These are phyloP conservation scores for Leucoagaricus sp. DNA, from an alignment of 1,284 basidiomycete species.

Conservation along the genomic window DNA sequence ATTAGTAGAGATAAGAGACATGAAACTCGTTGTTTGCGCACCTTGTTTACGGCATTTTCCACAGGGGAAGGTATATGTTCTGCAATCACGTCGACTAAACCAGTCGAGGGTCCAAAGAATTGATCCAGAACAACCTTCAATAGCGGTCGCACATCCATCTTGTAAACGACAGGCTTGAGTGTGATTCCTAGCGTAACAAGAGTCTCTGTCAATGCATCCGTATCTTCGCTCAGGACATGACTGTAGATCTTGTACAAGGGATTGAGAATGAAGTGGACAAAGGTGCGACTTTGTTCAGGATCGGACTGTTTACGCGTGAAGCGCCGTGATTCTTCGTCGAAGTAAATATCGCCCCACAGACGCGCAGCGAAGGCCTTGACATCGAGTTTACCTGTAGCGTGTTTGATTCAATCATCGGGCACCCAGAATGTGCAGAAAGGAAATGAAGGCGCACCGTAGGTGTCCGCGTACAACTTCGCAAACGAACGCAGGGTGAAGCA, in stretches of 20 bases:
- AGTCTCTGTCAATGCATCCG: constrained; percentile 80
- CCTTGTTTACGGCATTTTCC: constrained; percentile 72
- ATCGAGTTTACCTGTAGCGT: constrained; percentile 55
- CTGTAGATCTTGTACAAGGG: constrained; percentile 98
- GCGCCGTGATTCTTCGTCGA: constrained; percentile 80
- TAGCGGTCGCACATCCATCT: constrained; percentile 96
- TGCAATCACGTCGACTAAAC: constrained; percentile 91
- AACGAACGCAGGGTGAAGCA: constrained; percentile 96
- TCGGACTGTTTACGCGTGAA: constrained; percentile 87
- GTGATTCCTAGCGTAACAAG: constrained; percentile 82
- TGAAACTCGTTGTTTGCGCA: constrained; percentile 31
- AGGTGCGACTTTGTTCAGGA: constrained; percentile 82
- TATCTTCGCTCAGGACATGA: constrained; percentile 91
- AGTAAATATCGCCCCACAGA: constrained; percentile 99
- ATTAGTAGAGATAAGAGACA: not conserved
- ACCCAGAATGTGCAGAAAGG: not conserved
- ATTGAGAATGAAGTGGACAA: constrained; percentile 96
- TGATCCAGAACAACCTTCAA: constrained; percentile 93
- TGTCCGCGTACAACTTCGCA: constrained; percentile 95
- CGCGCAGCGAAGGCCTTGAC: constrained; percentile 76
- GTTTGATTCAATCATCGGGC: not conserved
- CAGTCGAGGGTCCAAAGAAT: constrained; percentile 91
- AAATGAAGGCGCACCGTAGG: constrained; percentile 61
- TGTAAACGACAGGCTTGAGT: constrained; percentile 93
- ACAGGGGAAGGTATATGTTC: constrained; percentile 87